phyloP scores from a whole-genome alignment of 768 basidiomycete species.

The Scleroderma bovista region DNA sequence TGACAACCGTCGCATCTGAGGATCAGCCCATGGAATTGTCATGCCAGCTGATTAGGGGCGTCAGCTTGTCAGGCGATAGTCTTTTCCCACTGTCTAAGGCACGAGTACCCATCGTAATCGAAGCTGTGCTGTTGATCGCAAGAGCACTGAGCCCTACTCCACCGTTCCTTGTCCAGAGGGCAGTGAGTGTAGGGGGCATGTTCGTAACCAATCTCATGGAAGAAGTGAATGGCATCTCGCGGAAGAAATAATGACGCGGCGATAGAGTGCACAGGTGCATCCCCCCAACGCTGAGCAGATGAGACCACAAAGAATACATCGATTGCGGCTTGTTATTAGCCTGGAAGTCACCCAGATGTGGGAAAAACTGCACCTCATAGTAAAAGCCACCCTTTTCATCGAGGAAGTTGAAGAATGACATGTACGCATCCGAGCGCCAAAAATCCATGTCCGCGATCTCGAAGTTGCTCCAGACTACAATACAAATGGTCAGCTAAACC shows the following conservation, averaged over 20 bases:
- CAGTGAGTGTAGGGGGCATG: slow-evolving; percentile 26
- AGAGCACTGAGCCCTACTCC: slow-evolving; percentile 19
- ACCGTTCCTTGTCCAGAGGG: slow-evolving; percentile 13
- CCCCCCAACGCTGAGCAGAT: slow-evolving; percentile 74
- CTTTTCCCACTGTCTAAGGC: slow-evolving; percentile 20
- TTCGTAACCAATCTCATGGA: slow-evolving; percentile 71
- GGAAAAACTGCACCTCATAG: slow-evolving; percentile 55
- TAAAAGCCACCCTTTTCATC: slow-evolving; percentile 83
- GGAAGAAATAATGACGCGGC: slow-evolving; percentile 86
- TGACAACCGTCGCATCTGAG: too few species aligned
- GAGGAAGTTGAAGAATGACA: slow-evolving; percentile 77
- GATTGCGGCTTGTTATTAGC: neutral
- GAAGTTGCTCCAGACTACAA: slow-evolving; percentile 87
- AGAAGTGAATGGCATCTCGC: slow-evolving; percentile 91
- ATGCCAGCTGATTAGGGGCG: neutral
- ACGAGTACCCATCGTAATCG: slow-evolving; percentile 26
- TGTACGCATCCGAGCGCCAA: slow-evolving; percentile 80
- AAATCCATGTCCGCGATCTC: slow-evolving; percentile 85
- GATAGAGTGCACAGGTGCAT: slow-evolving; percentile 88
- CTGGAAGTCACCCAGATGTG: neutral
- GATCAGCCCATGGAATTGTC: too few species aligned
- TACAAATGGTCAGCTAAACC: neutral
- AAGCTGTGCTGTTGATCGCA: slow-evolving; percentile 18
- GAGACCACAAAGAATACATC: neutral
- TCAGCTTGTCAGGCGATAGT: neutral